phyloP scores from a whole-genome alignment of 495 filamentous ascomycete species.

The Penicillium samsonianum region DNA sequence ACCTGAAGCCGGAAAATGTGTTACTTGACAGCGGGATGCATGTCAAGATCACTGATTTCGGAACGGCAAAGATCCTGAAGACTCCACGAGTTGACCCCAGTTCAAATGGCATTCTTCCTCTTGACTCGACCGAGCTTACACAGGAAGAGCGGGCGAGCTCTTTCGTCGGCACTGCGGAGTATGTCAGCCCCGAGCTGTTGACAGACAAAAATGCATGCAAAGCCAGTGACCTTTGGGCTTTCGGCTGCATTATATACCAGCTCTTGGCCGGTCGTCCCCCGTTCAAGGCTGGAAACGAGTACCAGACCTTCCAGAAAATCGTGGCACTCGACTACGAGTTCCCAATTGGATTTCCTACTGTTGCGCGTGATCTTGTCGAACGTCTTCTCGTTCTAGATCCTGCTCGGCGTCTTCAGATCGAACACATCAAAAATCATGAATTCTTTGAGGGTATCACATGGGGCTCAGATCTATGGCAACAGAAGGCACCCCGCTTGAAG shows the following conservation, averaged over 20 bases:
- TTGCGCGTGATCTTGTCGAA: conserved; percentile 90
- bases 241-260: conserved; percentile 99
- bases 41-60: conserved; percentile 99
- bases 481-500: conserved; percentile 86
- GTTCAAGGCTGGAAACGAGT: conserved; percentile 97
- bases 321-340: conserved; percentile 93
- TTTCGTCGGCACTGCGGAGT: conserved; percentile 98
- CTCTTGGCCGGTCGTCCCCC: conserved; percentile 89
- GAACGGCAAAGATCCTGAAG: conserved; percentile 90
- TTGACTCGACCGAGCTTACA: conserved; percentile 56
- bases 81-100: conserved; percentile 54
- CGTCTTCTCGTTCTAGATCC: conserved; percentile 91
- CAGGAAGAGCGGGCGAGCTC: conserved; percentile 80
- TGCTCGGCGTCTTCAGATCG: conserved; percentile 80
- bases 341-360: conserved; percentile 82
- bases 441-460: conserved; percentile 93
- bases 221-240: conserved; percentile 97
- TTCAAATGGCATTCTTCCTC: conserved; percentile 46
- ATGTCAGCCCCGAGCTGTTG: conserved; percentile 94
- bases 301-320: conserved; percentile 98
- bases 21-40: conserved; percentile 94
- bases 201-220: conserved; percentile 97
- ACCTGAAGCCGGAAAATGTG: conserved; percentile 97
- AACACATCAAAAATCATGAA: conserved; percentile 95
- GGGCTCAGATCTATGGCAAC: conserved; percentile 84